Conservation (phyloP, 2,329 filamentous ascomycete genomes). For the Clonostachys byssicola region DNA sequence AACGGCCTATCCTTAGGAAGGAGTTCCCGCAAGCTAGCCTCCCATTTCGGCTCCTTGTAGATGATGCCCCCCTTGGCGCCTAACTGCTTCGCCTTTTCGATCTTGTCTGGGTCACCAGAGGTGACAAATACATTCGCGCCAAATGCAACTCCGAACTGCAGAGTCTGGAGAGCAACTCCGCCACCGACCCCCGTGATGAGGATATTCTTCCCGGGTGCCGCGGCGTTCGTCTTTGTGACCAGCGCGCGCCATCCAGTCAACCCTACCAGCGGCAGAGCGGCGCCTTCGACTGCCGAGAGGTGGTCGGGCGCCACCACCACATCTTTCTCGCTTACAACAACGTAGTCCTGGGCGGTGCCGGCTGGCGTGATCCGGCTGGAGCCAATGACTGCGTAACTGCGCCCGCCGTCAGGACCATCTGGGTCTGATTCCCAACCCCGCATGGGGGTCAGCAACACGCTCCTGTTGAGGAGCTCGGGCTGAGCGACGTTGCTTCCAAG, state of each 20-base stretch:
- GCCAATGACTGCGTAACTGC: constrained; percentile 53
- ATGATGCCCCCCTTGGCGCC: constrained; percentile 79
- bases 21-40: constrained; percentile 63
- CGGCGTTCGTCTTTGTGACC: constrained; percentile 70
- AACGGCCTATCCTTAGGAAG: constrained; percentile 64
- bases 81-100: constrained; percentile 64
- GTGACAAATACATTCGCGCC: constrained; percentile 81
- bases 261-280: constrained; percentile 79
- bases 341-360: constrained; percentile 73
- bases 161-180: constrained; percentile 78
- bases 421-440: constrained; percentile 71
- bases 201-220: constrained; percentile 64
- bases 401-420: constrained; percentile 65
- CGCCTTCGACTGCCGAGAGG: constrained; percentile 69
- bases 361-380: constrained; percentile 56
- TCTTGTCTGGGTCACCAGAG: constrained; percentile 69
- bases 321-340: constrained; percentile 65
- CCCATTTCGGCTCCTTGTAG: constrained; percentile 79
- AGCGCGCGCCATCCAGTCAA: constrained; percentile 86
- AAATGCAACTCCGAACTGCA: constrained; percentile 73
- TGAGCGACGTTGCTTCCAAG: constrained; percentile 45
- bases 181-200: constrained; percentile 90
- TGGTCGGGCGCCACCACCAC: constrained; percentile 74
- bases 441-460: constrained; percentile 75
- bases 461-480: constrained; percentile 45